Base-by-base conservation (phyloP, 306 rosid species). In the Cucurbita moschata region DNA sequence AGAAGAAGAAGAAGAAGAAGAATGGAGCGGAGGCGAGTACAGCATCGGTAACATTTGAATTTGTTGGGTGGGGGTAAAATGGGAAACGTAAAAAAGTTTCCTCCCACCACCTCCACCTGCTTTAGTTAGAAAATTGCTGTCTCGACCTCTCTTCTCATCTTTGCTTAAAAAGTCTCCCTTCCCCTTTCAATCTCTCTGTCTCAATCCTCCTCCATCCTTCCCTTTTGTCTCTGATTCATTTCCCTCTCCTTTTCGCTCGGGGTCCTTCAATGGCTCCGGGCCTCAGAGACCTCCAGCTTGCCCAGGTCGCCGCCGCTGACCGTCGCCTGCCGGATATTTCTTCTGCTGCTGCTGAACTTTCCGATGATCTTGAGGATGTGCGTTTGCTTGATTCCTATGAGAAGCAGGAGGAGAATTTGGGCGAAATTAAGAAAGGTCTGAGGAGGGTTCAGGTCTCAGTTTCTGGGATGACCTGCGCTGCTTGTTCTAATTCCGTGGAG, bases 401-500 rank as follows among this genome's bases (percentile, higher is more conserved):
- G 0, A 73, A 19, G 8, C 26, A 37, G 47, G 80, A 80, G 46
- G 83, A 75, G 6, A 74, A 73, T 57, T 71, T 70, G 1, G 66
- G 50, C 6, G 39, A 74, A 78, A 63, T 79, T 37, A 82, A 77
- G 16, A 79, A 77, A 19, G 84, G 82, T 38, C 77, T 72, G 80
- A 82, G 75, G 85, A 83, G 84, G 81, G 74, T 91, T 82, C 97
- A 89, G 80, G 88, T 94, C 49, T 70, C 88, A 11, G 85, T 94
- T 61, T 42, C 91, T 14, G 99, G 99, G 8, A 94, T 94, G 99
- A 94, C 99, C 59, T 94, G 99, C 60, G 85, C 97, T 49, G 99
- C 99, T 14, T 94, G 99, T 84, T 94, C 99, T 30, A 90, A 83
- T 79, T 91, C 99, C 21, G 92, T 94, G 0, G 97, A 94, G 77